These are phyloP conservation scores for Hypoxylon perforatum DNA, from an alignment of 495 filamentous ascomycete species.

Conservation along the genomic window DNA sequence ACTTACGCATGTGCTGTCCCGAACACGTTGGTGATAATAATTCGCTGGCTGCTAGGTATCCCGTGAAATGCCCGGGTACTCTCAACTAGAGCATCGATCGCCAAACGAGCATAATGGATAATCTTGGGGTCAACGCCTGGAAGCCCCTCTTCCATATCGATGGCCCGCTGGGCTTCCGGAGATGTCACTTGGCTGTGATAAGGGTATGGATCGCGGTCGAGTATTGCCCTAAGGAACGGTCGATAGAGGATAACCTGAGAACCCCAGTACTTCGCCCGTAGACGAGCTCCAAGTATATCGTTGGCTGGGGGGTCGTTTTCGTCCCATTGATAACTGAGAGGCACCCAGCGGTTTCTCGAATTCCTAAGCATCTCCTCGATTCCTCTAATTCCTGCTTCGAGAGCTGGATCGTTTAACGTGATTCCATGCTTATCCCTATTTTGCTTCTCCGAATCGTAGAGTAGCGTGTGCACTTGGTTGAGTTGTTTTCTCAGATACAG, in stretches of 20 bases:
- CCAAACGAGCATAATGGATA: slow-evolving; percentile 63
- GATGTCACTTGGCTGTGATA: slow-evolving; percentile 39
- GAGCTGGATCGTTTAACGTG: slow-evolving; percentile 31
- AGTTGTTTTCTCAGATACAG: slow-evolving; percentile 86
- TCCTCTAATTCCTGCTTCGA: slow-evolving; percentile 43
- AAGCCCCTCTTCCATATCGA: slow-evolving; percentile 27
- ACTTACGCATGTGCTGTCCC: slow-evolving; percentile 97
- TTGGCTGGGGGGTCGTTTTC: slow-evolving; percentile 72
- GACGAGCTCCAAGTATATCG: slow-evolving; percentile 84
- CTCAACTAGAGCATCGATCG: slow-evolving; percentile 78
- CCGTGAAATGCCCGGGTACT: slow-evolving; percentile 91
- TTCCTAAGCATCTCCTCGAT: slow-evolving; percentile 48
- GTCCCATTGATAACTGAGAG: slow-evolving; percentile 67
- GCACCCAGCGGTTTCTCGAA: slow-evolving; percentile 48
- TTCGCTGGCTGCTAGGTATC: slow-evolving; percentile 66
- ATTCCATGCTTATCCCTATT: slow-evolving; percentile 48
- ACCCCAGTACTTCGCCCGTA: slow-evolving; percentile 95
- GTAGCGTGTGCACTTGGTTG: slow-evolving; percentile 82
- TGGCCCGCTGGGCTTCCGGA: slow-evolving; percentile 43
- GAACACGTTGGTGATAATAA: slow-evolving; percentile 92
- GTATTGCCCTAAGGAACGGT: slow-evolving; percentile 78
- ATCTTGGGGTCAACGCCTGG: slow-evolving; percentile 58
- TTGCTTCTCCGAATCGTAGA: slow-evolving; percentile 72
- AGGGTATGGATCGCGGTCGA: slow-evolving; percentile 47
- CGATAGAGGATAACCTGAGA: slow-evolving; percentile 90